Evolutionary conservation across 495 filamentous ascomycete genomes (phyloP), one percentile per base, ranked within the genome.

Genomic region (Cercophora newfieldiana): DNA sequence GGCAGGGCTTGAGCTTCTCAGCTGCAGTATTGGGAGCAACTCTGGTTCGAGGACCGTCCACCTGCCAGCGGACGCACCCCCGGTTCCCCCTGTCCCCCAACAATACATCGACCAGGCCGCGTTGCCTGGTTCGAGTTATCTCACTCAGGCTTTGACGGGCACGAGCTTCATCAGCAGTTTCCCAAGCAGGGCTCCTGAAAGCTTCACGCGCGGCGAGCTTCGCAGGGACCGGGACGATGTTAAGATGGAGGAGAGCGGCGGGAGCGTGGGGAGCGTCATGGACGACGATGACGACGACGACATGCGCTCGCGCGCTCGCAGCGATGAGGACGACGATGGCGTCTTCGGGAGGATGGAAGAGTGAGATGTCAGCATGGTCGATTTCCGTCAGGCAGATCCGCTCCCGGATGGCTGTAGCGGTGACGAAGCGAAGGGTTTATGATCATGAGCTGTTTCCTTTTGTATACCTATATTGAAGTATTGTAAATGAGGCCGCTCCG

Each of bases 321-420:
- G 86, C 68, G 92, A 96, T 72, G 94, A 98, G 69, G 94, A 97
- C 56, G 94, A 97, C 60, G 95, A 97, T 66, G 94, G 92, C 65
- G 80, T 99, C 58, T 99, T 99, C 82, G 95, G 95, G 24, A 87
- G 86, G 65, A 97, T 97, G 94, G 95, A 99, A 74, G 93, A 95
- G 78, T 97, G 58, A 73, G 31, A 14, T 1, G 19, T n/a, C 28
- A 21, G 19, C 29, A 21, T 26, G 57, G n/a, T 60, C 33, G 21
- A 24, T 37, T 21, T 29, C 47, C n/a, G 50, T 53, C 50, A 8
- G 50, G n/a, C 24, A 24, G 21, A 19, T 53, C 2, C 19, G 63
- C 56, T 44, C 64, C 21, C 44, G 55, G 12, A 26, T 48, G 16
- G 7, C 31, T 18, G 25, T 54, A 12, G 30, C 33, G 25, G 58